These are phyloP conservation scores for Sclerotinia minor DNA, from an alignment of 2,329 filamentous ascomycete genomes.

Conservation along the genomic window DNA sequence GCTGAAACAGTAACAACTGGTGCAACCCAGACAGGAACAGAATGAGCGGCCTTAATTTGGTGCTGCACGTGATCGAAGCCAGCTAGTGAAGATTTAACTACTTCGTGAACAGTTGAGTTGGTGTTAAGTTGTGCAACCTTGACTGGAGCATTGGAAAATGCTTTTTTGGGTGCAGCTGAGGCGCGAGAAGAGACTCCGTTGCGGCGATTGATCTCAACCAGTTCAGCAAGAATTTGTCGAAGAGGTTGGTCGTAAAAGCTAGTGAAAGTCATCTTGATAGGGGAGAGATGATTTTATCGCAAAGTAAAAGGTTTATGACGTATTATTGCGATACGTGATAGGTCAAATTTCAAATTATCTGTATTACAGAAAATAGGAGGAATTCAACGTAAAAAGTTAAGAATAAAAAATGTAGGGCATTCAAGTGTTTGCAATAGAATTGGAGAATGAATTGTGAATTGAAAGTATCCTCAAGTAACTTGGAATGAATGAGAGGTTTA, in stretches of 20 bases:
- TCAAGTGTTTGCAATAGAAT: not conserved
- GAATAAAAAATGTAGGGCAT: not conserved
- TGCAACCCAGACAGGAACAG: no score
- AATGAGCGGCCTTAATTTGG: not conserved
- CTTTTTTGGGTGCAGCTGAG: not conserved
- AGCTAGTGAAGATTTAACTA: not conserved
- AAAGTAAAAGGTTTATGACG: not conserved
- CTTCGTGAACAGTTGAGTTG: not conserved
- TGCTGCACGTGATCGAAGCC: not conserved
- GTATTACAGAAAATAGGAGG: not conserved
- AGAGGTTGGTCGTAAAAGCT: not conserved
- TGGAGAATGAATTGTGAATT: not conserved
- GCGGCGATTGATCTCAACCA: not conserved
- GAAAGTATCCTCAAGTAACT: not conserved
- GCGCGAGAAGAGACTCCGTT: no score
- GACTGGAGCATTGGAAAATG: not conserved
- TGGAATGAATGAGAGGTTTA: not conserved
- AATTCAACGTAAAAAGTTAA: not conserved
- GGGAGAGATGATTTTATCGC: not conserved
- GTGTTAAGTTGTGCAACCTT: not conserved
- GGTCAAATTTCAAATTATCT: not conserved
- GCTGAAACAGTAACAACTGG: not conserved
- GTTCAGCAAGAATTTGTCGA: conserved; percentile 5
- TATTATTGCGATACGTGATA: not conserved
- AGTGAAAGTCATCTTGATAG: not conserved